A percentile compares a stretch with the other conserved stretches of the same genome.
Evolutionary conservation across 768 basidiomycete genomes (phyloP).

Genomic region (Tubosaeta sp.): DNA sequence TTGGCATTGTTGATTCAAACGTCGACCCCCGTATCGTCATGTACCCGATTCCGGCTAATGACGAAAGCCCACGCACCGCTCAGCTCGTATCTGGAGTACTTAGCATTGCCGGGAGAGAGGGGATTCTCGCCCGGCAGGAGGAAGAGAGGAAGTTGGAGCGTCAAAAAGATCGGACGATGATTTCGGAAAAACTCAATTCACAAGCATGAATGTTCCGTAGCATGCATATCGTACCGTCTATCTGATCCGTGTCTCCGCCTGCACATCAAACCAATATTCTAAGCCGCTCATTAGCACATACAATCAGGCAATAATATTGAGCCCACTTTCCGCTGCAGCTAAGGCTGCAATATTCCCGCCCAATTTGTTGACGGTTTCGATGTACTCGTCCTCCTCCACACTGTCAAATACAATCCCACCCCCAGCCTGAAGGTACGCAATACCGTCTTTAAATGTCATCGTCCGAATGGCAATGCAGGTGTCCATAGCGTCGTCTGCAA

Average conservation of each 20-base stretch:
- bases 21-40: conserved; percentile 94
- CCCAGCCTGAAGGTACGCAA: conserved; percentile 90
- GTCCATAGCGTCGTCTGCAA: conserved; percentile 92
- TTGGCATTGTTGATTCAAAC: conserved; percentile 93
- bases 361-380: conserved; percentile 94
- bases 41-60: conserved; percentile 98
- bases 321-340: conserved; percentile 83
- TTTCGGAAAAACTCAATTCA: conserved; percentile 22
- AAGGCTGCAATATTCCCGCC: conserved; percentile 82
- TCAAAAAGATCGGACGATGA: conserved; percentile 24
- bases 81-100: conserved; percentile 89
- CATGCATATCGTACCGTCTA: conserved; percentile 14
- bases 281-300: conserved; percentile 20
- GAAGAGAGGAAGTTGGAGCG: conserved; percentile 22
- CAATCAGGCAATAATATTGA: conserved; percentile 1
- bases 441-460: conserved; percentile 93
- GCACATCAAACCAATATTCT: conserved; percentile 73
- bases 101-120: conserved; percentile 82
- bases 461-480: conserved; percentile 98
- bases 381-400: conserved; percentile 95
- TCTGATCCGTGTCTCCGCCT: conserved; percentile 36
- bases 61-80: conserved; percentile 87
- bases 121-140: conserved; percentile 44
- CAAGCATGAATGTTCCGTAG: conserved; percentile 12
- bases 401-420: conserved; percentile 98